phyloP scores from a whole-genome alignment of 2,329 filamentous ascomycete genomes.

The Penicillium paneum region DNA sequence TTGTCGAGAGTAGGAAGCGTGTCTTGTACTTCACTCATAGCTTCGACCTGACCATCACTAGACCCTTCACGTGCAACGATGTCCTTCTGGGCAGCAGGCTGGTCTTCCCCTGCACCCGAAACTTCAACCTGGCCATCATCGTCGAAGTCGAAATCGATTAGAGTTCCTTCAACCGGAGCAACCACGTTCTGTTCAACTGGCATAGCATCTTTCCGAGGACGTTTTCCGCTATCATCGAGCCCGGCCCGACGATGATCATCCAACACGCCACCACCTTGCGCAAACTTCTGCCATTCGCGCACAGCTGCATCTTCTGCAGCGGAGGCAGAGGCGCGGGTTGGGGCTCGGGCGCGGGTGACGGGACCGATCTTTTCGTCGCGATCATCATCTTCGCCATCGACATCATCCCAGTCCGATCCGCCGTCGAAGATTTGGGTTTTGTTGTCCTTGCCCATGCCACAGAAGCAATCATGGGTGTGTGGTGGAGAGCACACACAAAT shows the following conservation, averaged over 20 bases:
- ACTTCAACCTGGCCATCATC: not conserved
- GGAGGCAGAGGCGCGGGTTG: not conserved
- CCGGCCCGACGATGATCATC: constrained; percentile 1
- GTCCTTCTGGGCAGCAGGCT: not conserved
- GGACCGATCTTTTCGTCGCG: not conserved
- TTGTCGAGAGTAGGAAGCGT: not conserved
- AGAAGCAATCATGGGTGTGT: not conserved
- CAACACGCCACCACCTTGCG: not conserved
- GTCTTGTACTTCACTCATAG: no score
- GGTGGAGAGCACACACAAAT: constrained; percentile 1
- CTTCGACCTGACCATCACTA: not conserved
- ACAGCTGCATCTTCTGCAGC: not conserved
- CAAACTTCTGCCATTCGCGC: not conserved
- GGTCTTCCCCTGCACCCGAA: not conserved
- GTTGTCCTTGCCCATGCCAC: not conserved
- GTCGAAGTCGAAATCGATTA: not conserved
- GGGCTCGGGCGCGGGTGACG: no score
- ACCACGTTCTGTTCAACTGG: not conserved
- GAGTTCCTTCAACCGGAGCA: not conserved
- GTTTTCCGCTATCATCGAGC: not conserved
- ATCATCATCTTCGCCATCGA: not conserved
- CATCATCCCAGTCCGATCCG: not conserved
- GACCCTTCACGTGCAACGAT: not conserved
- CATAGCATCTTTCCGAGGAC: not conserved
- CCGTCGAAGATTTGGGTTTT: not conserved